Evolutionary conservation across 75 land plant genomes (phyloP).

Genomic region (Picea sitchensis): DNA sequence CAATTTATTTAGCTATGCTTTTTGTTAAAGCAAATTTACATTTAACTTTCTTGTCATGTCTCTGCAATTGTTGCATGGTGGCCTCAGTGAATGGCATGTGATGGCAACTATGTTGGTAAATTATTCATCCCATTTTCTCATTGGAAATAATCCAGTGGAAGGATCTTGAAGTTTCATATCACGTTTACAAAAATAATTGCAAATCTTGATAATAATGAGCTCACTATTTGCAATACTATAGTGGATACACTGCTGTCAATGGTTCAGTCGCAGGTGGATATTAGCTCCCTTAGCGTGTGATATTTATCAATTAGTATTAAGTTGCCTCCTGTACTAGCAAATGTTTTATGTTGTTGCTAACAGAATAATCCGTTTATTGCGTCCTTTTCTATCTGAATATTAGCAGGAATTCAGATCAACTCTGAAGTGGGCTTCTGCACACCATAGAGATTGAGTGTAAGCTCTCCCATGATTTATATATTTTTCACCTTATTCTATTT

Average conservation of each 20-base stretch:
- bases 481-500: slow-evolving; percentile 5
- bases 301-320: not conserved
- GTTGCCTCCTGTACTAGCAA: slow-evolving; percentile 6
- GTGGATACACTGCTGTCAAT: not conserved
- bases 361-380: slow-evolving; percentile 7
- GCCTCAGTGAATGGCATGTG: not conserved
- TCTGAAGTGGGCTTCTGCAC: slow-evolving; percentile 14
- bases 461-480: slow-evolving; percentile 12
- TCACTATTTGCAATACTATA: not conserved
- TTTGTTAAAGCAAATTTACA: not conserved
- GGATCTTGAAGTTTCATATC: no score
- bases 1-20: not conserved
- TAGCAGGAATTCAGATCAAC: slow-evolving; percentile 12
- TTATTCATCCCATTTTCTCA: not conserved
- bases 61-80: not conserved
- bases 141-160: slow-evolving; percentile 3
- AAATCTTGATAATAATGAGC: not conserved
- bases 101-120: not conserved
- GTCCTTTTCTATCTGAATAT: slow-evolving; percentile 10
- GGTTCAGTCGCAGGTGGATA: not conserved
- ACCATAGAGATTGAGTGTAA: slow-evolving; percentile 14
- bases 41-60: slow-evolving; percentile 2
- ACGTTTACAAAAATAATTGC: not conserved
- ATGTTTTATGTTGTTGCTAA: not conserved
- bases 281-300: not conserved